These are phyloP conservation scores for Coniophora puteana DNA, from an alignment of 1,284 basidiomycete genomes.

Conservation along the genomic window DNA sequence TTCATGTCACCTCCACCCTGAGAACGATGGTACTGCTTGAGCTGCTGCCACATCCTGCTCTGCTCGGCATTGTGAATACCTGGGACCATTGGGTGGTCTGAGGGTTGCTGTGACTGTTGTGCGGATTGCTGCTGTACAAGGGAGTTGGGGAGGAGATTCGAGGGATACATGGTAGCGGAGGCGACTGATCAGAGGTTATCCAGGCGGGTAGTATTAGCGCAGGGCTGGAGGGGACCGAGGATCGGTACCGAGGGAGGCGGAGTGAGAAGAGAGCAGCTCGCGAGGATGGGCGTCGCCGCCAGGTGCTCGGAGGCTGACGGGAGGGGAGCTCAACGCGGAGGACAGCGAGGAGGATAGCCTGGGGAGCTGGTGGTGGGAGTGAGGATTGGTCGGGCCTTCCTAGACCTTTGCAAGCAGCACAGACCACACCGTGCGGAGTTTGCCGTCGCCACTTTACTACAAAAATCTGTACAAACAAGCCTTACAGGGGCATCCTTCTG, in stretches of 20 bases:
- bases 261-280: background rate
- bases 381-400: slow-evolving; percentile 37
- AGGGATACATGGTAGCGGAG: slow-evolving; percentile 47
- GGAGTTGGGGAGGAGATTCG: slow-evolving; percentile 40
- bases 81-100: slow-evolving; percentile 36
- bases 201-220: slow-evolving; percentile 19
- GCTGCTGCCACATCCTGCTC: slow-evolving; percentile 50
- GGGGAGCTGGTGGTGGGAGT: slow-evolving; percentile 37
- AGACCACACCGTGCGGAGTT: slow-evolving; percentile 34
- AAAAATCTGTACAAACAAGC: slow-evolving; percentile 11
- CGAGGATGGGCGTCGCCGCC: slow-evolving; percentile 8
- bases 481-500: too few species aligned
- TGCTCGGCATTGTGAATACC: slow-evolving; percentile 44
- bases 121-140: slow-evolving; percentile 40
- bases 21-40: slow-evolving; percentile 40
- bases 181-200: slow-evolving; percentile 59
- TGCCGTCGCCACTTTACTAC: slow-evolving; percentile 17
- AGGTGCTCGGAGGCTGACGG: slow-evolving; percentile 20
- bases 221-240: slow-evolving; percentile 25
- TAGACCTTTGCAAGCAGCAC: slow-evolving; percentile 34
- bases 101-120: slow-evolving; percentile 32
- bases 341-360: slow-evolving; percentile 21
- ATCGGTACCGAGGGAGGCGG: background rate
- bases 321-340: slow-evolving; percentile 13
- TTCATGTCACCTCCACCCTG: slow-evolving; percentile 40